These are phyloP conservation scores for Acanthamoeba culbertsoni DNA, from an alignment of 208 protist species.

Conservation along the genomic window DNA sequence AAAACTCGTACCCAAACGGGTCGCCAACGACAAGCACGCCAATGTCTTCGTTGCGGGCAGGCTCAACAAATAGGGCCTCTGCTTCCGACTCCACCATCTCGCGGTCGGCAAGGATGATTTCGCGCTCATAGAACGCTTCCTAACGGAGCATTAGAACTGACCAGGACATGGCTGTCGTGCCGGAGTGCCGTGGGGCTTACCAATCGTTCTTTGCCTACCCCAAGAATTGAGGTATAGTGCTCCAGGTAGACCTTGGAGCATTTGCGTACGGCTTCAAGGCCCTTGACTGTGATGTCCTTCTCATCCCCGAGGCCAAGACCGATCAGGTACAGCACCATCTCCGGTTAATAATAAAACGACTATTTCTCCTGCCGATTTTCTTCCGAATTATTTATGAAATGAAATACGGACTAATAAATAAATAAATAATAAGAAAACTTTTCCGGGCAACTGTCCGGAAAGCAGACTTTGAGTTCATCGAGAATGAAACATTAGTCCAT, in stretches of 20 bases:
- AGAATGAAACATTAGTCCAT: no score
- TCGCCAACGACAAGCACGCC: constrained; percentile 99
- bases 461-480: no score
- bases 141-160: constrained; percentile 63
- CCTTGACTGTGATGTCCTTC: constrained; percentile 97
- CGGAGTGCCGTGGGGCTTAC: no score
- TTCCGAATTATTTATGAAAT: no score
- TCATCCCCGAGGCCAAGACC: constrained; percentile 97
- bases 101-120: constrained; percentile 93
- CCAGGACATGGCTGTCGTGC: no score
- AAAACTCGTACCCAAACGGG: constrained; percentile 88
- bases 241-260: constrained; percentile 97
- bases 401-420: no score
- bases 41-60: constrained; percentile 87
- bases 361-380: no score
- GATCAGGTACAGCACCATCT: constrained; percentile 91
- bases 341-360: no score
- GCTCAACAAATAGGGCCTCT: constrained; percentile 89
- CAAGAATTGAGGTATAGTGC: constrained; percentile 98
- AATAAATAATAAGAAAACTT: no score
- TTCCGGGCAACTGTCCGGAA: no score
- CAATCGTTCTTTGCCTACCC: constrained; percentile 84
- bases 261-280: constrained; percentile 92
- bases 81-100: constrained; percentile 94
- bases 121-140: constrained; percentile 89